Evolutionary conservation across 2,329 filamentous ascomycete species (phyloP), one percentile per base, ranked within the genome.

Genomic region (Arthrobotrys musiformis): DNA sequence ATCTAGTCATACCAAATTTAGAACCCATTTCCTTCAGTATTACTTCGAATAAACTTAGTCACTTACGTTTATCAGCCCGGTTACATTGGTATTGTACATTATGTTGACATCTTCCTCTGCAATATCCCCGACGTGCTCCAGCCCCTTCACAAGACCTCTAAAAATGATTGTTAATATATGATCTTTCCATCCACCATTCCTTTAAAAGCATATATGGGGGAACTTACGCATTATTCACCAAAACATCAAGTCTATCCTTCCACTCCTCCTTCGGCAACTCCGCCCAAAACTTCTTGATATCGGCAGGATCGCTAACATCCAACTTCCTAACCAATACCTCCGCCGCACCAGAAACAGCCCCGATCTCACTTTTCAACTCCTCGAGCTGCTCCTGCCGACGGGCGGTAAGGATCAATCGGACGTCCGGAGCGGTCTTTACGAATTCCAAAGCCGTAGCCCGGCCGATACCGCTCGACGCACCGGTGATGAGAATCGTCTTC

Each of bases 21-120:
- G 56, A 26, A 42, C 37, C 17, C 9, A 5, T 22, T 24, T 13
- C 4, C 4, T 35, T 9, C 15, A 13, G 2, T n/a, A 8, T 40
- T 40, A 24, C 22, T 54, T 37, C 1, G 8, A 15, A 35, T n/a
- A n/a, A 13, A n/a, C 19, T 11, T 15, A 4, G 30, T 2, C 6
- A 69, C 73, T 69, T 40, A 81, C 79, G 86, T 94, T 92, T 86
- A 99, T 95, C 35, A 99, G 87, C 28, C 95, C 95, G 1, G 92
- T 95, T 63, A 98, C 94, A 83, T 99, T 99, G 73, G 95, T 98
- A 54, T 88, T 85, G 82, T 97, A 93, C 93, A 98, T 97, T 83
- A 90, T 82, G 81, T 91, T 87, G 81, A 97, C 91, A 85, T 99
- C 94, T 73, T 90, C 90, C 81, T 92, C 87, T 15, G 87, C 87